These are phyloP conservation scores for Peronospora belbahrii DNA, from an alignment of 352 stramenopile genomes.

Conservation along the genomic window DNA sequence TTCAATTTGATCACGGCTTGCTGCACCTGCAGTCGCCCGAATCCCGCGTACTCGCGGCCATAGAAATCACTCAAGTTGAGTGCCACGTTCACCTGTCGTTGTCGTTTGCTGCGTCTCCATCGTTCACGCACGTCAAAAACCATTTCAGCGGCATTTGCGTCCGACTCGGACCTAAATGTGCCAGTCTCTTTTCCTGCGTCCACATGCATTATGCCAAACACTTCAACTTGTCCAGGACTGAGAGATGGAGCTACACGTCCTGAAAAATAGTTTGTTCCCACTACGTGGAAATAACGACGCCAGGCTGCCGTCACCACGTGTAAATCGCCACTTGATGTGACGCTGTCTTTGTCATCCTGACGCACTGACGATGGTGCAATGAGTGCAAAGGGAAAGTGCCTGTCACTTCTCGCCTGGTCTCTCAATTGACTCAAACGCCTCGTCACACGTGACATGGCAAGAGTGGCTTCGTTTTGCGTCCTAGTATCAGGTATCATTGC, in stretches of 20 bases:
- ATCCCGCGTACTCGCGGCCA: constrained; percentile 38
- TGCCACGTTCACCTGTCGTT: constrained; percentile 44
- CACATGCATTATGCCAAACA: constrained; percentile 49
- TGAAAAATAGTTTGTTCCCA: constrained; percentile 61
- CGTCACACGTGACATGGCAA: constrained; percentile 7
- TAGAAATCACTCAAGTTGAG: constrained; percentile 70
- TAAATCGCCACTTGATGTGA: constrained; percentile 36
- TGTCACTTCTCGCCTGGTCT: constrained; percentile 25
- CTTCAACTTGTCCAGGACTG: constrained; percentile 43
- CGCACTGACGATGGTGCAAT: constrained; percentile 4
- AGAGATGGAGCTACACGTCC: constrained; percentile 38
- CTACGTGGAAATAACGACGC: constrained; percentile 45
- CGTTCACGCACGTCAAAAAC: constrained; percentile 61
- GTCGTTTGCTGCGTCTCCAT: constrained; percentile 54
- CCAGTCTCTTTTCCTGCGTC: constrained; percentile 24
- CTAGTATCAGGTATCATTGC: constrained; percentile 4
- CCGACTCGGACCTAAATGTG: constrained; percentile 10
- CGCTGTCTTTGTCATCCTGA: constrained; percentile 8
- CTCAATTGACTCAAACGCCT: constrained; percentile 28
- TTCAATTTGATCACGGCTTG: constrained; percentile 30
- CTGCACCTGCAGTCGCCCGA: constrained; percentile 24
- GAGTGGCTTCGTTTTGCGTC: constrained; percentile 5
- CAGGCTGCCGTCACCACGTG: constrained; percentile 28
- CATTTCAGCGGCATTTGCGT: constrained; percentile 30
- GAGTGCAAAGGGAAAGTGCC: constrained; percentile 48